A percentile compares a stretch with the other conserved stretches of the same genome.
Conservation (phyloP, 371 early-diverging fungal genomes). For the Syncephalis fuscata region DNA sequence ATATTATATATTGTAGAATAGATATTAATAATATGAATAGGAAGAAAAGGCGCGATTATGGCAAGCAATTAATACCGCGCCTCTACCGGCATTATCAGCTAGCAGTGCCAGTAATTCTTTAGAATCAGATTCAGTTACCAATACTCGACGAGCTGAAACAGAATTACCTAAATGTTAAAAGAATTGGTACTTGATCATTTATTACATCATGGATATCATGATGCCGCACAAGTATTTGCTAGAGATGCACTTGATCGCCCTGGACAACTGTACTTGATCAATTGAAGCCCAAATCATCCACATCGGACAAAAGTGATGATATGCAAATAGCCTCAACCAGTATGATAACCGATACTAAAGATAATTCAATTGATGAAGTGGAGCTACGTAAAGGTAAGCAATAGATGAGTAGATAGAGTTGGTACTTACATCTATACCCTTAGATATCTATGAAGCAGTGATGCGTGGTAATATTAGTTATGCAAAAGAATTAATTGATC, state of each 20-base stretch:
- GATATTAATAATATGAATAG: slow-evolving; percentile 7
- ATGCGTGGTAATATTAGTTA: slow-evolving; percentile 46
- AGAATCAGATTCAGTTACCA: no score
- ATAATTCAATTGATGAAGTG: neutral
- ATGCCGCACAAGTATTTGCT: slow-evolving; percentile 44
- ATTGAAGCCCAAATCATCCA: slow-evolving; percentile 54
- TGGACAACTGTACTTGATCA: slow-evolving; percentile 34
- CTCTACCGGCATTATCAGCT: slow-evolving; percentile 4
- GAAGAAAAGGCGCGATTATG: slow-evolving; percentile 27
- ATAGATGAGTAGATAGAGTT: no score
- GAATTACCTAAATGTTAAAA: slow-evolving; percentile 16
- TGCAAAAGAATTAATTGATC: slow-evolving; percentile 39
- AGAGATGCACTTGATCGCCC: slow-evolving; percentile 17
- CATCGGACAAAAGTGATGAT: slow-evolving; percentile 28
- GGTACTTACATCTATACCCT: neutral
- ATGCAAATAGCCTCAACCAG: slow-evolving; percentile 21
- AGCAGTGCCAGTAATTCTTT: neutral
- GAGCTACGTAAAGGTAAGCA: no score
- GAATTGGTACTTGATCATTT: slow-evolving; percentile 52
- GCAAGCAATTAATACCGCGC: slow-evolving; percentile 16
- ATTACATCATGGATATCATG: slow-evolving; percentile 55
- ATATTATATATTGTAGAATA: neutral
- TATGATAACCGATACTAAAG: slow-evolving; percentile 39
- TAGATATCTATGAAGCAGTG: slow-evolving; percentile 45
- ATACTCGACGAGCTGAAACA: neutral